phyloP scores from a whole-genome alignment of 208 protist genomes.

The Leishmania tropica region DNA sequence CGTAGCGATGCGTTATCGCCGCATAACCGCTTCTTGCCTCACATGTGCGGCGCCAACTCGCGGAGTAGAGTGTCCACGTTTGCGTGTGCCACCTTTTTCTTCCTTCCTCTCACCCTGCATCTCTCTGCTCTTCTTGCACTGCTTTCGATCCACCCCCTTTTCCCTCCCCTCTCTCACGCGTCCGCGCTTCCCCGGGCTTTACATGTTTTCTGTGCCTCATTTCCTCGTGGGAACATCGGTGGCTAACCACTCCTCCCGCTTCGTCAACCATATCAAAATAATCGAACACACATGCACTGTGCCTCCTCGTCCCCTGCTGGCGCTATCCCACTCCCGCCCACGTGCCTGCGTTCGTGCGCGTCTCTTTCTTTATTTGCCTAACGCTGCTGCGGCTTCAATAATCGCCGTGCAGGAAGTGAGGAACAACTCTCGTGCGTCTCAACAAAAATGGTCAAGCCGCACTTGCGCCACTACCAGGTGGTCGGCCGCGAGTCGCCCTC shows the following conservation, averaged over 20 bases:
- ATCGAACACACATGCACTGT: background rate
- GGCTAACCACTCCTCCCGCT: background rate
- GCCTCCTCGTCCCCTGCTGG: background rate
- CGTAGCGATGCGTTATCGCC: background rate
- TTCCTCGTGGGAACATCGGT: background rate
- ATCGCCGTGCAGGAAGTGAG: background rate
- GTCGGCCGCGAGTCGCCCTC: slow-evolving; percentile 95
- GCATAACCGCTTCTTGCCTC: background rate
- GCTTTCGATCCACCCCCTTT: background rate
- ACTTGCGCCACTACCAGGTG: slow-evolving; percentile 94
- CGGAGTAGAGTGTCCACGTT: background rate
- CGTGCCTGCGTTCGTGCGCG: background rate
- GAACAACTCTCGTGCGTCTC: slow-evolving; percentile 5
- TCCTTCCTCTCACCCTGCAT: background rate
- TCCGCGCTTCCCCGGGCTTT: background rate
- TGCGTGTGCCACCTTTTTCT: background rate
- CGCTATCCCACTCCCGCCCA: background rate
- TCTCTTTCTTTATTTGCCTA: background rate
- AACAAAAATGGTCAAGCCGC: slow-evolving; percentile 72
- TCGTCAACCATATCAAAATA: background rate
- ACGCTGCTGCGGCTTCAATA: background rate
- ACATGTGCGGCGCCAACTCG: background rate
- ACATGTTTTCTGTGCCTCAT: background rate
- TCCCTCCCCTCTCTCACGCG: background rate
- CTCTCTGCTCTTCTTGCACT: background rate